Percentiles rank a stretch among this genome's conserved stretches.
phyloP scores from a whole-genome alignment of 2,329 filamentous ascomycete genomes.

The Pseudodiploospora longispora region DNA sequence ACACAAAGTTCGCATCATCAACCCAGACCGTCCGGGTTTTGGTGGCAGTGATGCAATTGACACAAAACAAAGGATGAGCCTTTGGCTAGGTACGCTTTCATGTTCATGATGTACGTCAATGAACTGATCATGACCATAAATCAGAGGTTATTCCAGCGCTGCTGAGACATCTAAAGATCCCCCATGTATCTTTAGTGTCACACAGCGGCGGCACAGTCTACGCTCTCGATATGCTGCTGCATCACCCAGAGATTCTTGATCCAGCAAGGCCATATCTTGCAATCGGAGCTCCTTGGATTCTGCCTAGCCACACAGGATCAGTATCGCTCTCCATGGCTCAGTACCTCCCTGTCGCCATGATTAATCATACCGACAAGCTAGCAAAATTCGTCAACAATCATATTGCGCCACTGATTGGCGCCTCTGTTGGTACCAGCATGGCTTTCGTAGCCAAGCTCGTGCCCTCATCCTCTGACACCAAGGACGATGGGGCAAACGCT shows the following conservation, averaged over 20 bases:
- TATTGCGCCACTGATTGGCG: slow-evolving; percentile 12
- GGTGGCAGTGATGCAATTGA: slow-evolving; percentile 23
- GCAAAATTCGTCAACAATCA: slow-evolving; percentile 13
- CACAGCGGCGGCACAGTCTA: slow-evolving; percentile 24
- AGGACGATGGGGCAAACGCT: not conserved
- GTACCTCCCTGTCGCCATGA: slow-evolving; percentile 12
- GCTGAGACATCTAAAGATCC: slow-evolving; percentile 23
- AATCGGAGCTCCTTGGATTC: slow-evolving; percentile 23
- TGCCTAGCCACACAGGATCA: slow-evolving; percentile 17
- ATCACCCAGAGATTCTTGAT: slow-evolving; percentile 19
- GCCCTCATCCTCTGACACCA: not conserved
- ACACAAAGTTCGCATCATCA: slow-evolving; percentile 24
- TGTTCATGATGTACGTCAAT: not conserved
- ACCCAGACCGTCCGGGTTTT: slow-evolving; percentile 26
- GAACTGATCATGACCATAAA: not conserved
- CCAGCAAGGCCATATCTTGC: slow-evolving; percentile 18
- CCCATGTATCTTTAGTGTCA: slow-evolving; percentile 18
- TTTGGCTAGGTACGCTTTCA: slow-evolving; percentile 18
- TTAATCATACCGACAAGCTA: slow-evolving; percentile 15
- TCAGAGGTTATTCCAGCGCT: slow-evolving; percentile 22
- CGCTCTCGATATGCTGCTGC: slow-evolving; percentile 22
- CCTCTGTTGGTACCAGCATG: slow-evolving; percentile 4
- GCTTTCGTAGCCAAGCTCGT: not conserved
- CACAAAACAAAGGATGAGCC: slow-evolving; percentile 12
- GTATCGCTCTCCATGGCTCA: slow-evolving; percentile 13